These are phyloP conservation scores for Fraxinus excelsior DNA, from an alignment of 257 asterid species.

Conservation along the genomic window DNA sequence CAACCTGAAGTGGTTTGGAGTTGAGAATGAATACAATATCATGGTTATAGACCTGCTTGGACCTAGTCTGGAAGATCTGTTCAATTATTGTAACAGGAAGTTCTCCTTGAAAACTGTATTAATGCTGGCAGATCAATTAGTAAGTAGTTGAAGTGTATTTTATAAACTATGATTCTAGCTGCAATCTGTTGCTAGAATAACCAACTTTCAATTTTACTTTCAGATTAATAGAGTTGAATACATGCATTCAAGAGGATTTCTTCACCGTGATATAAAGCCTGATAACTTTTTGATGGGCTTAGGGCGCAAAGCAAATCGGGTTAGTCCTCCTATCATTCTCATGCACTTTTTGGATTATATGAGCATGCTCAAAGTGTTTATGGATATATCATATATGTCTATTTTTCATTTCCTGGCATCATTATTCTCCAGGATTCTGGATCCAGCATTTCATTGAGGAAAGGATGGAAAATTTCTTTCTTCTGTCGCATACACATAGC, in stretches of 20 bases:
- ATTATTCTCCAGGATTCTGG: neutral
- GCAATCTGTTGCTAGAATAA: neutral
- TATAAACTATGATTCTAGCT: neutral
- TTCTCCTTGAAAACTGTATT: conserved; percentile 59
- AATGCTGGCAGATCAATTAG: conserved; percentile 71
- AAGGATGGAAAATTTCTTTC: neutral
- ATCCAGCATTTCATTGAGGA: neutral
- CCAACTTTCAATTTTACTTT: conserved; percentile 5
- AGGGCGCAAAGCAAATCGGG: conserved; percentile 72
- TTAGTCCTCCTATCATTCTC: conserved; percentile 4
- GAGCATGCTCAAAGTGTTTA: neutral
- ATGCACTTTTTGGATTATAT: neutral
- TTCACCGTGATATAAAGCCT: conserved; percentile 71
- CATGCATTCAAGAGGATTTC: conserved; percentile 71
- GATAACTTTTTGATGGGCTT: conserved; percentile 66
- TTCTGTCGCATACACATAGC: neutral
- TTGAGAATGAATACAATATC: conserved; percentile 58
- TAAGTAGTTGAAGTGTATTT: conserved; percentile 25
- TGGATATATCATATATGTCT: neutral
- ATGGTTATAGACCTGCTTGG: conserved; percentile 74
- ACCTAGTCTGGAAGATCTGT: conserved; percentile 65
- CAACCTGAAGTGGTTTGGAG: conserved; percentile 64
- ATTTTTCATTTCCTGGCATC: neutral
- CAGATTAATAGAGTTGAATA: conserved; percentile 69
- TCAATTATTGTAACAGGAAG: conserved; percentile 60